These are phyloP conservation scores for Aspergillus ruber DNA, from an alignment of 2,329 filamentous ascomycete genomes.

Conservation along the genomic window DNA sequence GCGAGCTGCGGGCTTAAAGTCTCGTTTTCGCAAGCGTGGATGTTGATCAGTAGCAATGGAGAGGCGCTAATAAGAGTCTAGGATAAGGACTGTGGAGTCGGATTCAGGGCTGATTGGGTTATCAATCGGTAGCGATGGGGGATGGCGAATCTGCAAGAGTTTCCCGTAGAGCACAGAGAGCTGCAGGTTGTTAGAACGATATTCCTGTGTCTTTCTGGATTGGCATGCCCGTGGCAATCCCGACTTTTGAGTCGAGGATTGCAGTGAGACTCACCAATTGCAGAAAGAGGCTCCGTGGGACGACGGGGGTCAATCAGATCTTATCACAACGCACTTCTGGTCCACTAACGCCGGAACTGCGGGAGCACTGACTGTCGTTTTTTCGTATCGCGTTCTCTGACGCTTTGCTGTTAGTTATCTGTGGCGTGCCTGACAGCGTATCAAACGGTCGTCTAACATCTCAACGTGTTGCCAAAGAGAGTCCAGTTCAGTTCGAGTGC, in stretches of 20 bases:
- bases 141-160: background rate
- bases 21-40: background rate
- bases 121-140: too few relatives aligned
- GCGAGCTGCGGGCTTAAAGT: slow-evolving; percentile 9
- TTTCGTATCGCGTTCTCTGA: too few relatives aligned
- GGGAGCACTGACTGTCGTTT: background rate
- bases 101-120: background rate
- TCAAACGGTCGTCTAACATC: background rate
- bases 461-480: background rate
- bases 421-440: too few relatives aligned
- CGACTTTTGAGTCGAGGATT: background rate
- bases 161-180: too few relatives aligned
- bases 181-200: too few relatives aligned
- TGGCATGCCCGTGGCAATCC: background rate
- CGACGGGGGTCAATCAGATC: background rate
- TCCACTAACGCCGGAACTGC: background rate
- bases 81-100: background rate
- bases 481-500: background rate
- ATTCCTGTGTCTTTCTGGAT: too few relatives aligned
- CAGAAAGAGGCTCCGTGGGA: background rate
- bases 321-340: background rate
- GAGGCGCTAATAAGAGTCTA: background rate
- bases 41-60: background rate
- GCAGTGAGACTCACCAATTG: background rate
- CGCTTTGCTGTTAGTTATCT: too few relatives aligned